These are phyloP conservation scores for Euphrasia confusa DNA, from an alignment of 257 asterid species.

Conservation along the genomic window DNA sequence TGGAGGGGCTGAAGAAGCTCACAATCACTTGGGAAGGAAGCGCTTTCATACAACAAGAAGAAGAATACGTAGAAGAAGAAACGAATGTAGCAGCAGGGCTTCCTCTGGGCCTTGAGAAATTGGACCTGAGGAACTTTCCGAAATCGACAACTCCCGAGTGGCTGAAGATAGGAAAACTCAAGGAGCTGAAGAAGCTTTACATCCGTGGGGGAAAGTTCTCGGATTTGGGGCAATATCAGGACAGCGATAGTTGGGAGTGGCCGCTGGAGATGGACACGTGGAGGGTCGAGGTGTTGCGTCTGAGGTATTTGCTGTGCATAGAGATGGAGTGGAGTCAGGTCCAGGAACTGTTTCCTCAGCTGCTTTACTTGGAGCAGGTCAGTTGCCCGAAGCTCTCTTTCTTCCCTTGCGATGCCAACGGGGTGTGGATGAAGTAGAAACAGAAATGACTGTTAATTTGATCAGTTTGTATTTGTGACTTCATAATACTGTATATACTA, in stretches of 20 bases:
- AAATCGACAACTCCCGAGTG: constrained; percentile 26
- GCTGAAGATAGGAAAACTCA: constrained; percentile 23
- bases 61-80: neutral
- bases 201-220: constrained; percentile 44
- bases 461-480: no score
- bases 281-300: constrained; percentile 38
- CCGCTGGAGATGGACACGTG: constrained; percentile 15
- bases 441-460: no score
- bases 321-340: constrained; percentile 45
- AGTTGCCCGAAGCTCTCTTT: constrained; percentile 41
- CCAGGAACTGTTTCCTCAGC: constrained; percentile 32
- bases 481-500: no score
- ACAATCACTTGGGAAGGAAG: constrained; percentile 47
- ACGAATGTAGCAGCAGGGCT: neutral
- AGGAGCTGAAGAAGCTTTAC: constrained; percentile 33
- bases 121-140: constrained; percentile 49
- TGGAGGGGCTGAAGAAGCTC: constrained; percentile 30
- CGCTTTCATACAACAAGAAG: neutral
- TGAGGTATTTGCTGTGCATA: constrained; percentile 38
- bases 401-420: constrained; percentile 42
- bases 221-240: constrained; percentile 37
- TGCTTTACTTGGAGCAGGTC: constrained; percentile 41
- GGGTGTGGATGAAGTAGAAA: constrained; percentile 43
- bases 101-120: constrained; percentile 29
- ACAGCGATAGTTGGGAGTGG: constrained; percentile 4